Evolutionary conservation across 805 yeast species (phyloP), one percentile per base, ranked within the genome.

Genomic region (Komagataella pseudopastoris): DNA sequence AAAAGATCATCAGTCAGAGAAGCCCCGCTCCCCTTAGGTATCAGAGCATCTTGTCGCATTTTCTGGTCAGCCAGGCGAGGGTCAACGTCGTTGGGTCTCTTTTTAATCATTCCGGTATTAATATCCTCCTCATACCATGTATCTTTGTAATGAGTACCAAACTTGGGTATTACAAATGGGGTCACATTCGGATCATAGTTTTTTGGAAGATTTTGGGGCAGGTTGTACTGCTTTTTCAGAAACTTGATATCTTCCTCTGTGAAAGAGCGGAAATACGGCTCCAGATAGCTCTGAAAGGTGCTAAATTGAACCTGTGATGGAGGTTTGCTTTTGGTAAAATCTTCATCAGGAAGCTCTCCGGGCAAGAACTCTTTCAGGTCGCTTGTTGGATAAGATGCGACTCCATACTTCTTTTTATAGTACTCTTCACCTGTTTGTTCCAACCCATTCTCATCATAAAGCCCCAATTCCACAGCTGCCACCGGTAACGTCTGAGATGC

Each of bases 301-400:
- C 86, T 74, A 63, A 86, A 89, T 61, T 89, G 96, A 16, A 91
- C 93, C 68, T 93, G 99, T 64, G 88, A 91, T 2, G 88, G 67
- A 17, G 90, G 90, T 60, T 90, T 91, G 12, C 83, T 79, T 55
- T 81, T 80, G 4, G 96, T 83, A 58, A 87, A 88, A 65, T 93
- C 98, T 52, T 75, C 76, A 63, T 86, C 81, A 8, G 99, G 99
- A 23, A 89, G 82, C 43, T 74, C 79, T 2, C 99, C 99, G 0
- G 99, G 96, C 30, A 93, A 70, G 55, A 85, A 65, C 51, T 81
- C 84, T 56, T 79, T 72, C 47, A 93, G 69, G 61, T 90, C 96
- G 45, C 73, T 72, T 36, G 81, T 77, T 0, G 99, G 99, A 63
- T 81, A 93, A n/a, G 90, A 81, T 0, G 93, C 86, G 14, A 93